phyloP scores from a whole-genome alignment of 768 basidiomycete genomes.

The Hericium coralloides region DNA sequence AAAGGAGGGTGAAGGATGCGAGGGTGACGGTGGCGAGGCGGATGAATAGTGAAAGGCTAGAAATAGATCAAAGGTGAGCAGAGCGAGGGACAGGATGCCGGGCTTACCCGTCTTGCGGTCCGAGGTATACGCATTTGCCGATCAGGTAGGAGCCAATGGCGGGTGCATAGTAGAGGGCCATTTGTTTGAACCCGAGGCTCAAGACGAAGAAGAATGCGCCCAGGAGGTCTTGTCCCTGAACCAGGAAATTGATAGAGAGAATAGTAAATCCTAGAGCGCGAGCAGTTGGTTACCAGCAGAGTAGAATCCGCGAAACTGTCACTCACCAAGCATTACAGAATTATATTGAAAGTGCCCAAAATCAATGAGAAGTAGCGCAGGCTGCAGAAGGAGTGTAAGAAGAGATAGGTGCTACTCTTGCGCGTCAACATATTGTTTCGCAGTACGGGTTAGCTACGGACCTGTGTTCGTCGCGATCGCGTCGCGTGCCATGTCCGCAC shows the following conservation, averaged over 20 bases:
- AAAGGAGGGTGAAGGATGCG: slow-evolving; percentile 57
- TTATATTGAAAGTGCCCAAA: slow-evolving; percentile 97
- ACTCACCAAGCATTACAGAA: slow-evolving; percentile 80
- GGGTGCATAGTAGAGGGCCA: slow-evolving; percentile 91
- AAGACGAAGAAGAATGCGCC: slow-evolving; percentile 77
- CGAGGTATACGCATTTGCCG: slow-evolving; percentile 82
- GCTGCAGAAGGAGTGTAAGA: slow-evolving; percentile 70
- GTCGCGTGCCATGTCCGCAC: slow-evolving; percentile 53
- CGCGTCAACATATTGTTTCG: not conserved
- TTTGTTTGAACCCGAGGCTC: slow-evolving; percentile 92
- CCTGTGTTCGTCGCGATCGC: slow-evolving; percentile 73
- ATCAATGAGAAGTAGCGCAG: slow-evolving; percentile 77
- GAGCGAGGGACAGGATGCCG: too few species aligned
- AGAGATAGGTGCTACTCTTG: slow-evolving; percentile 50
- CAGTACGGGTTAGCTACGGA: slow-evolving; percentile 22
- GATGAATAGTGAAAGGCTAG: slow-evolving; percentile 38
- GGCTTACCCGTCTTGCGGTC: slow-evolving; percentile 57
- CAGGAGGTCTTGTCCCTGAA: slow-evolving; percentile 54
- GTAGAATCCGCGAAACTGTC: not conserved
- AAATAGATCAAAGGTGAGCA: too few species aligned
- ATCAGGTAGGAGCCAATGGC: slow-evolving; percentile 86
- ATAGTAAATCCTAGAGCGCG: slow-evolving; percentile 50
- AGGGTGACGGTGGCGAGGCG: slow-evolving; percentile 57
- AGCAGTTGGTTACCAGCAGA: too few species aligned
- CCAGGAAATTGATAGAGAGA: slow-evolving; percentile 62